Conservation (phyloP, 1,284 basidiomycete species). For the Takashimella tepidaria region DNA sequence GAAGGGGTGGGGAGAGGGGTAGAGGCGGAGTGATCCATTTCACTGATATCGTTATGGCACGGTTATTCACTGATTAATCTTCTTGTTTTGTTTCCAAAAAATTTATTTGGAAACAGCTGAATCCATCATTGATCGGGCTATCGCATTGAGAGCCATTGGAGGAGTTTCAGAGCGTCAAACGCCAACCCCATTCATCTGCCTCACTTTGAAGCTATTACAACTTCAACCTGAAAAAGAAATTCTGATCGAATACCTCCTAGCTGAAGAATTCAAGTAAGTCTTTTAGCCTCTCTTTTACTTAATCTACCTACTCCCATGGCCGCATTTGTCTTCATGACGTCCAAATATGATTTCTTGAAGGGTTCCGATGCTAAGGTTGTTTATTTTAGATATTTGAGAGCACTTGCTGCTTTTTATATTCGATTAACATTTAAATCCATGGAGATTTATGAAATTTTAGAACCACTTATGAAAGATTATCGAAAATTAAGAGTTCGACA, state of each 20-base stretch:
- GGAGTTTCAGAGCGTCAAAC: conserved; percentile 86
- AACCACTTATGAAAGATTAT: conserved; percentile 90
- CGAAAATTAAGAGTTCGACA: conserved; percentile 77
- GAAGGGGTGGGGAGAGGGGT: too few species aligned
- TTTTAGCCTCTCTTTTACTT: not conserved
- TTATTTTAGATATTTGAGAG: conserved; percentile 73
- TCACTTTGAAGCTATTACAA: conserved; percentile 89
- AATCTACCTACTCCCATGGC: not conserved
- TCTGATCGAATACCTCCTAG: conserved; percentile 85
- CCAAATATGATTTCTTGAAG: not conserved
- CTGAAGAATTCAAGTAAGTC: conserved; percentile 94
- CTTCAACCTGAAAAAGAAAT: conserved; percentile 98
- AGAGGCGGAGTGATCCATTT: too few species aligned
- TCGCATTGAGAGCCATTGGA: conserved; percentile 75
- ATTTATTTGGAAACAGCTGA: conserved; percentile 67
- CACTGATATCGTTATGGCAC: too few species aligned
- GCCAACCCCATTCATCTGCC: conserved; percentile 84
- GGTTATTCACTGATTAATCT: too few species aligned
- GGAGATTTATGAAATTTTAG: conserved; percentile 88
- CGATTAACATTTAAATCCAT: conserved; percentile 85
- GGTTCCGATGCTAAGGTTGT: not conserved
- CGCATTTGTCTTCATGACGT: not conserved
- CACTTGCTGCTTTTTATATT: conserved; percentile 88
- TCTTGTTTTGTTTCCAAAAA: too few species aligned
- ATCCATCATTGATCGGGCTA: conserved; percentile 85